Percentiles rank a stretch among this genome's conserved stretches.
Conservation (phyloP, 495 filamentous ascomycete genomes). For the Penicillium mononematosum region DNA sequence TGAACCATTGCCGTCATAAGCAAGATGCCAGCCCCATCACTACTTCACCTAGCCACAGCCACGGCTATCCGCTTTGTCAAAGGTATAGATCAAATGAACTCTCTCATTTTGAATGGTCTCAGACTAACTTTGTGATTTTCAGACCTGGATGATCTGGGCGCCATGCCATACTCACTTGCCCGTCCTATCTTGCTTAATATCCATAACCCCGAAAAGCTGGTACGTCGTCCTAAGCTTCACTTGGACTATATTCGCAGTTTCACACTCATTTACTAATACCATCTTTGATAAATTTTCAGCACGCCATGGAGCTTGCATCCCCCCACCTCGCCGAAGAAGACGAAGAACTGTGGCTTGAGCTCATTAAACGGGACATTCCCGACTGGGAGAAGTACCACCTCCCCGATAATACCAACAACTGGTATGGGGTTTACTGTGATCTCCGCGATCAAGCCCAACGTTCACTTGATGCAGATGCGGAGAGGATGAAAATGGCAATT, state of each 20-base stretch:
- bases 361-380: conserved; percentile 69
- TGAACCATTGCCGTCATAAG: conserved; percentile 16
- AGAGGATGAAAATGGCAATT: conserved; percentile 48
- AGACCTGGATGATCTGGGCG: conserved; percentile 64
- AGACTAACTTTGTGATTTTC: not conserved
- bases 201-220: conserved; percentile 65
- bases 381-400: conserved; percentile 55
- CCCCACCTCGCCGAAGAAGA: conserved; percentile 62
- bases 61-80: conserved; percentile 49
- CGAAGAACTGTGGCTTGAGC: conserved; percentile 63
- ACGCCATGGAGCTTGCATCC: conserved; percentile 59
- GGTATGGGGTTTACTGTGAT: conserved; percentile 64
- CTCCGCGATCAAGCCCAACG: conserved; percentile 43
- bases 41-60: conserved; percentile 42
- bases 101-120: not conserved
- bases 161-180: conserved; percentile 59
- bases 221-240: conserved; percentile 27
- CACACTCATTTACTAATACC: conserved; percentile 5
- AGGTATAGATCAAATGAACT: conserved; percentile 23
- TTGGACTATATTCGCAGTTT: not conserved
- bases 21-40: conserved; percentile 45
- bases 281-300: conserved; percentile 29
- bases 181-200: conserved; percentile 61
- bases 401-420: conserved; percentile 56
- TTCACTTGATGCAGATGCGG: conserved; percentile 49